Evolutionary conservation across 106 monocot genomes (phyloP).

Genomic region (Allium cepa): DNA sequence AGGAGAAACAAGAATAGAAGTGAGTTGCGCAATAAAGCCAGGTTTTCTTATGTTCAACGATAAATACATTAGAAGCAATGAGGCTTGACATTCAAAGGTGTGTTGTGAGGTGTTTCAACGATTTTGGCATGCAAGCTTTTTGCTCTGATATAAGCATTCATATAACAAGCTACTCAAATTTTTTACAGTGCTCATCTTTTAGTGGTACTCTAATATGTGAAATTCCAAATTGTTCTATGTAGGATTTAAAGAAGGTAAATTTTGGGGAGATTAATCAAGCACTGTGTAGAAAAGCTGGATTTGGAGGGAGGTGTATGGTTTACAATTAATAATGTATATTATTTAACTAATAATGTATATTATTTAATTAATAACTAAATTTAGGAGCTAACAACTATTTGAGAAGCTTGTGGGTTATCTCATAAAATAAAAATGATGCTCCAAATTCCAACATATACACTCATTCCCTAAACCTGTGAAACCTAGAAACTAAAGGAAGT

Average conservation of each 20-base stretch:
- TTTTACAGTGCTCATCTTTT: background rate
- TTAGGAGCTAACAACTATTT: too few relatives aligned
- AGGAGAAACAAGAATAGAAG: conserved; percentile 62
- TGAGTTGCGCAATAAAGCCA: conserved; percentile 73
- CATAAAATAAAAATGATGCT: too few relatives aligned
- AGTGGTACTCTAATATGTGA: background rate
- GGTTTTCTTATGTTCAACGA: conserved; percentile 82
- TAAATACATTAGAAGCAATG: conserved; percentile 72
- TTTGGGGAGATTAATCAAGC: conserved; percentile 84
- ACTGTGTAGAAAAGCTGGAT: conserved; percentile 85
- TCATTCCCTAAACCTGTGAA: too few relatives aligned
- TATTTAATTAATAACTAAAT: too few relatives aligned
- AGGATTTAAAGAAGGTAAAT: conserved; percentile 57
- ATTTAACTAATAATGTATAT: conserved; percentile 45
- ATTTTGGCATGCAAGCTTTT: conserved; percentile 95
- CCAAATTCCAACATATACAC: too few relatives aligned
- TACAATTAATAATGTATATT: too few relatives aligned
- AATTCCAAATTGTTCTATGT: background rate
- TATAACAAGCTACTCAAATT: background rate
- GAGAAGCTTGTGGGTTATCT: too few relatives aligned
- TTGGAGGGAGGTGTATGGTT: conserved; percentile 52
- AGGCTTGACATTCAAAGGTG: conserved; percentile 89
- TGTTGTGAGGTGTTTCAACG: conserved; percentile 94
- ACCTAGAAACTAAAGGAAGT: too few relatives aligned
- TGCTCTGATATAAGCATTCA: conserved; percentile 62